Base-by-base conservation (phyloP, 2,329 filamentous ascomycete genomes). In the Penicillium sp. region DNA sequence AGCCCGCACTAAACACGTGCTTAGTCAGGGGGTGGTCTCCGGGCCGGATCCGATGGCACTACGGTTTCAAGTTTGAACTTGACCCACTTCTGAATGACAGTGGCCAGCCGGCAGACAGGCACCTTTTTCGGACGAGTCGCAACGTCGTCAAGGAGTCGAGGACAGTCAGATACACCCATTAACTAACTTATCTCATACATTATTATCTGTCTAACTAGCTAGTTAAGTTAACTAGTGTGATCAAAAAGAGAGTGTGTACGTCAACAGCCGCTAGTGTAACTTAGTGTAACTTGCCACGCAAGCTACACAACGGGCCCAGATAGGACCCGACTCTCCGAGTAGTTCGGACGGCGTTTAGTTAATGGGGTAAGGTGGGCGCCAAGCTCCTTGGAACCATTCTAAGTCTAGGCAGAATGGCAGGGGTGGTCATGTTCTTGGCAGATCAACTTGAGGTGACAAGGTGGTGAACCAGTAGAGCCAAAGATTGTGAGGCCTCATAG, bases 251-350 rank as follows among this genome's bases (percentile, higher is more conserved):
- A 50, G 18, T 10, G 44, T 35, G 27, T 53, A 24, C 55, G 50
- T 53, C 50, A 57, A 49, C 22, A n/a, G 41, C 27, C 54, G 50
- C 58, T 60, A 60, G 49, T 54, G 35, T 31, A 22, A 3, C 22
- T 22, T n/a, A n/a, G n/a, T n/a, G 4, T 4, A 51, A 33, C 7
- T 43, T 18, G 59, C 59, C 56, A 56, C 56, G 50, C 56, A 61
- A 61, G 53, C 50, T 50, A n/a, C 47, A 13, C 40, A 46, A 41
- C 31, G 44, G 44, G 22, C 33, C 16, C 33, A 13, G 44, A 50
- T 43, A 54, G 31, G 46, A 51, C 7, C 56, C 9, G 31, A 31
- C 31, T 31, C 9, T 2, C 46, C 33, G n/a, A 41, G 39, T 33
- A 44, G 56, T 55, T 59, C 44, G 44, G 6, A n/a, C 22, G 37